phyloP scores from a whole-genome alignment of 768 basidiomycete species.

The Rhizopogon salebrosus region DNA sequence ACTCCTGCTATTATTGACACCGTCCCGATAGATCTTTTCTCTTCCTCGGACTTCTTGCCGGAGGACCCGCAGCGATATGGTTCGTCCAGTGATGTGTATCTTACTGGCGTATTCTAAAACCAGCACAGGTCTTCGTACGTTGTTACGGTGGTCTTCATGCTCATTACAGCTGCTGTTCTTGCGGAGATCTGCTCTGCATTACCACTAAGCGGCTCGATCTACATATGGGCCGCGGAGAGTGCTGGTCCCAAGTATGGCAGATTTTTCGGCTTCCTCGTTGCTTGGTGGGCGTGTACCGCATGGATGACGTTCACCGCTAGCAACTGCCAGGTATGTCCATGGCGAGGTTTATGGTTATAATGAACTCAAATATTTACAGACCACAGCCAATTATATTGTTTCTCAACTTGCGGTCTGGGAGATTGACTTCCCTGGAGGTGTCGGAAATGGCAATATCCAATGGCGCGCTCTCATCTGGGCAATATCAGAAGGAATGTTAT shows the following conservation, averaged over 20 bases:
- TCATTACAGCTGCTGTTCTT: slow-evolving; percentile 79
- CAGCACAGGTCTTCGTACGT: slow-evolving; percentile 75
- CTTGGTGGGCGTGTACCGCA: slow-evolving; percentile 93
- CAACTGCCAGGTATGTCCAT: slow-evolving; percentile 67
- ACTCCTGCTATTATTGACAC: not conserved
- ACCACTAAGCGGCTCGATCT: slow-evolving; percentile 86
- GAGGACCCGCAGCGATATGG: slow-evolving; percentile 87
- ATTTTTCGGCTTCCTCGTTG: slow-evolving; percentile 84
- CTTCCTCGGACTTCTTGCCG: slow-evolving; percentile 78
- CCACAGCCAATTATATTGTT: slow-evolving; percentile 85
- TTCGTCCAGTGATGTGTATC: slow-evolving; percentile 20
- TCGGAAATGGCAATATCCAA: slow-evolving; percentile 64
- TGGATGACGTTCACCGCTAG: slow-evolving; percentile 94
- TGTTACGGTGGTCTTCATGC: slow-evolving; percentile 81
- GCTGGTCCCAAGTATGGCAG: slow-evolving; percentile 84
- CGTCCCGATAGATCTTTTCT: slow-evolving; percentile 52
- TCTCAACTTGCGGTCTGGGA: slow-evolving; percentile 81
- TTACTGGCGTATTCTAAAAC: not conserved
- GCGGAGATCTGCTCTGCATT: slow-evolving; percentile 91
- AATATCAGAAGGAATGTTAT: slow-evolving; percentile 66
- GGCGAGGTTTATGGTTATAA: not conserved
- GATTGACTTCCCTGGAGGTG: slow-evolving; percentile 78
- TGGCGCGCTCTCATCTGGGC: slow-evolving; percentile 87
- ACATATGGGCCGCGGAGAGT: slow-evolving; percentile 92
- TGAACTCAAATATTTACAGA: slow-evolving; percentile 37